A percentile compares a stretch with the other conserved stretches of the same genome.
These are phyloP conservation scores for Pichia eremophila DNA, from an alignment of 805 yeast species.

Conservation along the genomic window DNA sequence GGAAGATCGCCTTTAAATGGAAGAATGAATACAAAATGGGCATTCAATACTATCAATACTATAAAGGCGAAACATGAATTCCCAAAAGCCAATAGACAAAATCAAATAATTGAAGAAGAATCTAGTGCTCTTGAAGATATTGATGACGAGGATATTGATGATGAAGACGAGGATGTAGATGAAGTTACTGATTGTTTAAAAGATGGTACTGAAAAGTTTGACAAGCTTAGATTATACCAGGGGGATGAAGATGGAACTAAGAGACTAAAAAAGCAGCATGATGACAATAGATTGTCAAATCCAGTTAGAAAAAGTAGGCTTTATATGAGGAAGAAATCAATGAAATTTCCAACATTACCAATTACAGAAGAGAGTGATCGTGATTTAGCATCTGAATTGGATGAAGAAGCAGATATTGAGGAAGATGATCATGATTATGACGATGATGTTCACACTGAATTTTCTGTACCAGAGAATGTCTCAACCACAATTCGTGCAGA, in stretches of 20 bases:
- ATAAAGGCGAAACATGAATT: slow-evolving; percentile 24
- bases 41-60: slow-evolving; percentile 9
- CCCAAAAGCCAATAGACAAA: slow-evolving; percentile 50
- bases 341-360: slow-evolving; percentile 6
- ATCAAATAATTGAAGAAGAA: slow-evolving; percentile 32
- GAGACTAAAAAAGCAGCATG: not conserved
- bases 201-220: slow-evolving; percentile 8
- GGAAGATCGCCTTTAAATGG: slow-evolving; percentile 27
- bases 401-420: slow-evolving; percentile 10
- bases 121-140: not conserved
- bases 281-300: not conserved
- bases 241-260: not conserved
- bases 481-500: not conserved
- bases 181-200: not conserved
- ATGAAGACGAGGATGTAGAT: slow-evolving; percentile 1
- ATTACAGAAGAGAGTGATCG: slow-evolving; percentile 12
- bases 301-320: slow-evolving; percentile 5
- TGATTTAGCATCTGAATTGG: slow-evolving; percentile 5
- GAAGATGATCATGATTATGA: slow-evolving; percentile 34
- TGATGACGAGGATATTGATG: not conserved
- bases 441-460: slow-evolving; percentile 15
- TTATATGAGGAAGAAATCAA: slow-evolving; percentile 6
- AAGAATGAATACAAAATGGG: slow-evolving; percentile 24
- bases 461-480: not conserved
- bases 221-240: not conserved